Evolutionary conservation across 2,329 filamentous ascomycete genomes (phyloP), one percentile per base, ranked within the genome.

Genomic region (Pseudocercospora vitis): DNA sequence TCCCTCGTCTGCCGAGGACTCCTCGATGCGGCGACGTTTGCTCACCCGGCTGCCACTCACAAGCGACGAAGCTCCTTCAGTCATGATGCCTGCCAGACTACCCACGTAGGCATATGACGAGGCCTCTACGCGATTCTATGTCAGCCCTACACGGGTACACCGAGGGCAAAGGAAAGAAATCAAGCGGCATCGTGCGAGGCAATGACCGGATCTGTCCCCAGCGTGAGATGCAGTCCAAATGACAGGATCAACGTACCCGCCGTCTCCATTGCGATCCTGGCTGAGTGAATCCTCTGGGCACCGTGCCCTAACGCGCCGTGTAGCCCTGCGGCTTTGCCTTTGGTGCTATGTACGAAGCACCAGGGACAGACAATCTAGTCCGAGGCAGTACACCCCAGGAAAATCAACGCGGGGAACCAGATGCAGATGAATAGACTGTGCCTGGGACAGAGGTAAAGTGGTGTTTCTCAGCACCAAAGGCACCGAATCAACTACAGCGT

Each of bases 21-120:
- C 48, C 16, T 55, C 53, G 16, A 55, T 24, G 9, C 53, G 48
- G 12, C 53, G 53, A 28, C 53, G 53, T 48, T 56, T 48, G 32
- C 46, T 56, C 23, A 28, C 24, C 18, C 37, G 44, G 33, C 29
- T 39, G 26, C 35, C 33, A 24, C 14, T 21, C 31, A 19, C 26
- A 7, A 32, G 9, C 8, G 39, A 26, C 14, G 47, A 9, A 11
- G 31, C 32, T 39, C 48, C 11, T 33, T 52, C 48, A 28, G 53
- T 12, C 53, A 56, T 56, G 42, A 52, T 52, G 50, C 39, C 48
- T 48, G 42, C 42, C 14, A 42, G 42, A 28, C 12, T 37, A 19
- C 51, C 45, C 16, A 28, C 24, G 39, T 32, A 48, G 39, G 28
- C 48, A 39, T 48, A 44, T 35, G 53, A 47, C 26, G 48, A 33